Conservation (phyloP, 768 basidiomycete species). For the Kwoniella dejecticola region DNA sequence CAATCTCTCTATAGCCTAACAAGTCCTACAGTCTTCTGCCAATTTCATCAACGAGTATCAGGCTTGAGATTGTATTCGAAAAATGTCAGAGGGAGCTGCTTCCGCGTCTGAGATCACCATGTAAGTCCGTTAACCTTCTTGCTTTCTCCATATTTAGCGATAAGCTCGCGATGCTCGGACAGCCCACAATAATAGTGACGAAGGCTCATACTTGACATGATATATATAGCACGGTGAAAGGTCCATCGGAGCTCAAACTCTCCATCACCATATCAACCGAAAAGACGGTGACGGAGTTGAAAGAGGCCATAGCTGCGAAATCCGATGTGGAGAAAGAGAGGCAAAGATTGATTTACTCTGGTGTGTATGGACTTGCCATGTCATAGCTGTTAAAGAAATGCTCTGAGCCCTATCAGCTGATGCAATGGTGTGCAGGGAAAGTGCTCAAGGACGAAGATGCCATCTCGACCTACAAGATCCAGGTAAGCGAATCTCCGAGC, state of each 20-base stretch:
- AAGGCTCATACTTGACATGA: background rate
- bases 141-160: no score
- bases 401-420: no score
- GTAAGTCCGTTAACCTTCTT: constrained; percentile 18
- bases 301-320: constrained; percentile 81
- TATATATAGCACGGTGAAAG: constrained; percentile 55
- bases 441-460: constrained; percentile 65
- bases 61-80: no score
- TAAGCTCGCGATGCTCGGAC: no score
- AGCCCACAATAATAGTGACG: no score
- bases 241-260: constrained; percentile 90
- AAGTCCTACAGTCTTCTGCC: no score
- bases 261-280: constrained; percentile 76
- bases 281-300: constrained; percentile 87
- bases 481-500: constrained; percentile 59
- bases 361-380: constrained; percentile 49
- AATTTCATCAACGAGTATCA: no score
- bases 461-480: constrained; percentile 85
- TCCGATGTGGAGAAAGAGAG: constrained; percentile 82
- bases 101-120: constrained; percentile 38
- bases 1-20: no score
- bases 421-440: constrained; percentile 50
- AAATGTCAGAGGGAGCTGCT: constrained; percentile 14
- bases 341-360: constrained; percentile 90
- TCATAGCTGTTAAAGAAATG: background rate